Percentiles rank a stretch among this genome's conserved stretches.
Conservation (phyloP, 257 asterid genomes). For the Gynochthodes officinalis region DNA sequence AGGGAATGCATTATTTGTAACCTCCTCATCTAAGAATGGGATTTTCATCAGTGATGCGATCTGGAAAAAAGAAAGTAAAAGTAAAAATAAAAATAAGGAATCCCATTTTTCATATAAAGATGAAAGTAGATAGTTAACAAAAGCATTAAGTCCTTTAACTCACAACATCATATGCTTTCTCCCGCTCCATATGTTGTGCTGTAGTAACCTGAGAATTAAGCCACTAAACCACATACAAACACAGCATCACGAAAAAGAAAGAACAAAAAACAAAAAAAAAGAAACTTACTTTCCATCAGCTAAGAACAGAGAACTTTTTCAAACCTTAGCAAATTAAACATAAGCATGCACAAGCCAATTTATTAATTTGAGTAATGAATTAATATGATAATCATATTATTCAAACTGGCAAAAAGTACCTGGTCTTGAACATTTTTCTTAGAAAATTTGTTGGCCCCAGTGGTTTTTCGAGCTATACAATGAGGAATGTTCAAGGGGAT, state of each 20-base stretch:
- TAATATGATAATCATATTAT: not conserved
- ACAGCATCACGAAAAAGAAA: not conserved
- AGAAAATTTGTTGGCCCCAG: slow-evolving; percentile 41
- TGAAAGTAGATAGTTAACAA: not conserved
- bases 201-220: slow-evolving; percentile 95
- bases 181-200: slow-evolving; percentile 90
- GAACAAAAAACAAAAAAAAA: not conserved
- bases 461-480: slow-evolving; percentile 81
- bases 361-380: not conserved
- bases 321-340: not conserved
- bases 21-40: slow-evolving; percentile 83
- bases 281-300: not conserved
- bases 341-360: not conserved
- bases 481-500: slow-evolving; percentile 68
- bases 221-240: slow-evolving; percentile 33
- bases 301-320: not conserved
- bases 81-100: too few species aligned
- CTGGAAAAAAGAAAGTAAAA: slow-evolving; percentile 34
- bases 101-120: not conserved
- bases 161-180: slow-evolving; percentile 94
- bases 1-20: slow-evolving; percentile 50
- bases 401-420: slow-evolving; percentile 30
- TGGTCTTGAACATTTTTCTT: slow-evolving; percentile 80
- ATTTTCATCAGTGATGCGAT: slow-evolving; percentile 88
- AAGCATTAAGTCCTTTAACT: slow-evolving; percentile 24